A percentile compares a stretch with the other conserved stretches of the same genome.
Evolutionary conservation across 140 eudicot genomes (phyloP).

Genomic region (Stevia rebaudiana): DNA sequence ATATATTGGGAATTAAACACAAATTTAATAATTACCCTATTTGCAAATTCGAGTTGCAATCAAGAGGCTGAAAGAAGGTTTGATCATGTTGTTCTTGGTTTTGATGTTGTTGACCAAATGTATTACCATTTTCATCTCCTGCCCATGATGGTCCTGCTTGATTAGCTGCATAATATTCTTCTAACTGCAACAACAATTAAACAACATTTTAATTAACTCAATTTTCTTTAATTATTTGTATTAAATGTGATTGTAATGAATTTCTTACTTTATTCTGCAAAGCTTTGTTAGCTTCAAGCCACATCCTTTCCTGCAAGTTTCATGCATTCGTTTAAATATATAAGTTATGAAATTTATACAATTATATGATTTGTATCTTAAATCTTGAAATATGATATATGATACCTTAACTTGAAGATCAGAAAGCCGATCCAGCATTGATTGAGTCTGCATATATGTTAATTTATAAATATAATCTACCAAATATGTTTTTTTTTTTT

Average conservation of each 20-base stretch:
- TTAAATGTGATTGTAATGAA: neutral
- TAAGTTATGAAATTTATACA: neutral
- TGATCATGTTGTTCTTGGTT: conserved; percentile 46
- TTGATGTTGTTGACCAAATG: conserved; percentile 39
- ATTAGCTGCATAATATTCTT: conserved; percentile 57
- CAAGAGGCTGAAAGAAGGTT: conserved; percentile 68
- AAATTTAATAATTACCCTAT: conserved; percentile 50
- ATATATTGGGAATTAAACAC: neutral
- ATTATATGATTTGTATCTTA: neutral
- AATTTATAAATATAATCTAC: neutral
- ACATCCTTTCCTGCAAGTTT: conserved; percentile 11
- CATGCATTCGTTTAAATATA: neutral
- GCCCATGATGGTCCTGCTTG: conserved; percentile 74
- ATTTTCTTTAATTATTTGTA: neutral
- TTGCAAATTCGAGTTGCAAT: conserved; percentile 66
- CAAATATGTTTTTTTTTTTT: too few relatives aligned
- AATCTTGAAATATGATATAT: neutral
- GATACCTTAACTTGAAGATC: conserved; percentile 94
- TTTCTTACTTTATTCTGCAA: conserved; percentile 13
- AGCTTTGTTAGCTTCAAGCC: conserved; percentile 13
- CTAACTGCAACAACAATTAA: conserved; percentile 40
- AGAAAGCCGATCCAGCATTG: conserved; percentile 80
- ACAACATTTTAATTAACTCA: neutral
- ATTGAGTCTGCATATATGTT: conserved; percentile 60
- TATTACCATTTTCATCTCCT: conserved; percentile 47